Percentiles rank a stretch among this genome's conserved stretches.
phyloP scores from a whole-genome alignment of 176 grass and related monocot genomes.

The maize (Zea mays) region Zm-B73-REFERENCE-NAM-5.0 NC_050097.1:217755501-217756000 shows the following conservation, averaged over 20 bases:
- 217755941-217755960: neutral
- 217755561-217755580: constrained; percentile 1
- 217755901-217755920: no score
- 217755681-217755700: no score
- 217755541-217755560: constrained; percentile 2
- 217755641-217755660: no score
- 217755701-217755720: no score
- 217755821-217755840: constrained; percentile 2
- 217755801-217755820: neutral
- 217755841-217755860: constrained; percentile 14
- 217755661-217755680: no score
- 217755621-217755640: no score
- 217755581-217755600: constrained; percentile 25
- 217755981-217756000: neutral
- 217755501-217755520: constrained; percentile 38
- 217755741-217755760: no score
- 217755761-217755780: no score
- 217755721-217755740: no score
- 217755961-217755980: neutral
- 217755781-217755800: constrained; percentile 26
- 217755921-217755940: no score
- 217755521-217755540: constrained; percentile 1
- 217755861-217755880: neutral
- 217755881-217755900: neutral
- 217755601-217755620: neutral